Evolutionary conservation across 306 rosid genomes (phyloP).

Genomic region (Acmispon strigosus): DNA sequence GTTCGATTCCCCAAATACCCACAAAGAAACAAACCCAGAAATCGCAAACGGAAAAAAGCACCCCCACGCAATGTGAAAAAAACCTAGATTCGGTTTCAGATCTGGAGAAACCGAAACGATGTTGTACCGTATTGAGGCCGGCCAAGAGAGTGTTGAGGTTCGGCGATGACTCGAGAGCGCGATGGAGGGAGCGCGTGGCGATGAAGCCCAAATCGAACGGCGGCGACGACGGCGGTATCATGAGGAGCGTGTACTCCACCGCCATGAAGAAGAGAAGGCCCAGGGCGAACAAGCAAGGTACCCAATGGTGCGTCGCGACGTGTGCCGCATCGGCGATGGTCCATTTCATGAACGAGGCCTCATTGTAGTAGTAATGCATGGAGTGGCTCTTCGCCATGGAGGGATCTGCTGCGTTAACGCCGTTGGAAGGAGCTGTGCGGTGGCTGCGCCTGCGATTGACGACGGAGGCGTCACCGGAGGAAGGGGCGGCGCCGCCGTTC

Average conservation of each 20-base stretch:
- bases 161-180: constrained; percentile 56
- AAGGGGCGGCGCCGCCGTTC: constrained; percentile 31
- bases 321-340: constrained; percentile 40
- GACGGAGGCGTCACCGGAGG: constrained; percentile 16
- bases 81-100: background rate
- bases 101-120: background rate
- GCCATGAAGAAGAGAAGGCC: constrained; percentile 80
- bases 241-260: constrained; percentile 91
- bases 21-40: background rate
- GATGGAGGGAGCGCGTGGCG: constrained; percentile 58
- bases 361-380: background rate
- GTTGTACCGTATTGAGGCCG: constrained; percentile 67
- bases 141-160: constrained; percentile 62
- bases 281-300: constrained; percentile 61
- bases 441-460: constrained; percentile 5
- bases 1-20: background rate
- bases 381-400: constrained; percentile 17
- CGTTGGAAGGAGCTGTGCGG: background rate
- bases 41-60: background rate
- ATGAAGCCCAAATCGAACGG: constrained; percentile 85
- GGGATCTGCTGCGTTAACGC: background rate
- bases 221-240: constrained; percentile 76
- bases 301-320: constrained; percentile 76
- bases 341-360: constrained; percentile 67
- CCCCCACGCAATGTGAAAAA: background rate